Conservation (phyloP, 345 rosid species). For the Dipteronia sinensis region DNA sequence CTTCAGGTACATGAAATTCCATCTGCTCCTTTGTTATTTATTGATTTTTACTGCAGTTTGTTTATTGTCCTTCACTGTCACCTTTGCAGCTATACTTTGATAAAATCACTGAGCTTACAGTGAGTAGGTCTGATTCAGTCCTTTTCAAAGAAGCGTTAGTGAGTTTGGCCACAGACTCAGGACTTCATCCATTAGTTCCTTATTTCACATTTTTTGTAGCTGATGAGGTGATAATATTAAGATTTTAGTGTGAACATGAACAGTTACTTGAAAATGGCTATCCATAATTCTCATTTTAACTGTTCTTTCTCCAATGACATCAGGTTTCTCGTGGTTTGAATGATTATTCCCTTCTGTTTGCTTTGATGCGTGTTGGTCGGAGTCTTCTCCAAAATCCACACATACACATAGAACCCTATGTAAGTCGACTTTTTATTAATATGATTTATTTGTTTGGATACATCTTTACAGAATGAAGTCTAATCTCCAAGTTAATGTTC, state of each 20-base stretch:
- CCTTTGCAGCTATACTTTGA: slow-evolving; percentile 85
- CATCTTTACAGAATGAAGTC: slow-evolving; percentile 11
- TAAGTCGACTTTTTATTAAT: slow-evolving; percentile 46
- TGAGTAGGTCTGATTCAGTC: slow-evolving; percentile 69
- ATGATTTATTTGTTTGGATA: slow-evolving; percentile 13
- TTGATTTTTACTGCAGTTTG: neutral
- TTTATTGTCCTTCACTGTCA: slow-evolving; percentile 7
- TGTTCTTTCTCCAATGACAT: slow-evolving; percentile 25
- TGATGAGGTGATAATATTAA: slow-evolving; percentile 73
- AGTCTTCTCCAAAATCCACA: slow-evolving; percentile 92
- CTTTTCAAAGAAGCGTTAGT: slow-evolving; percentile 89
- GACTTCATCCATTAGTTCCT: slow-evolving; percentile 97
- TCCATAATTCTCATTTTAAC: slow-evolving; percentile 20
- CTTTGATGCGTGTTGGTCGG: slow-evolving; percentile 86
- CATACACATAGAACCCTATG: slow-evolving; percentile 90
- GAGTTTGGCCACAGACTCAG: slow-evolving; percentile 95
- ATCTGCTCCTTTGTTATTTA: neutral
- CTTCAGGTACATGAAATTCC: slow-evolving; percentile 64
- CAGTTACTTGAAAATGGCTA: neutral
- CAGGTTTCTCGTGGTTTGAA: slow-evolving; percentile 93
- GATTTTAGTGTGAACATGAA: slow-evolving; percentile 1
- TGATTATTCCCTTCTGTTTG: slow-evolving; percentile 78
- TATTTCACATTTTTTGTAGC: slow-evolving; percentile 89
- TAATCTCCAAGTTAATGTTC: neutral
- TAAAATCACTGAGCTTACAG: slow-evolving; percentile 85